These are phyloP conservation scores for Mycena amicta DNA, from an alignment of 768 basidiomycete species.

Conservation along the genomic window DNA sequence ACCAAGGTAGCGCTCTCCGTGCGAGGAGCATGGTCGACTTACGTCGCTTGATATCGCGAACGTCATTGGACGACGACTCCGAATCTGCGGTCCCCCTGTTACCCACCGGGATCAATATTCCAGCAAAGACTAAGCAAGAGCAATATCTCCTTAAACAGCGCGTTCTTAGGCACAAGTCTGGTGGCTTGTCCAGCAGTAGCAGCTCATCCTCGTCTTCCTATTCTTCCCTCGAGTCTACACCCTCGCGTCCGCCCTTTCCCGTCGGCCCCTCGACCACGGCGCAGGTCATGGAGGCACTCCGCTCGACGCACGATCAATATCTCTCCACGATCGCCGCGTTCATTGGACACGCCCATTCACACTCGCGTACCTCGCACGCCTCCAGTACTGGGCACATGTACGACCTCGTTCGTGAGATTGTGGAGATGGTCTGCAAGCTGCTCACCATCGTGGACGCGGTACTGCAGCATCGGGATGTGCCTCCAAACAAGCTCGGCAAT, in stretches of 20 bases:
- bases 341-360: conserved; percentile 95
- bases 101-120: conserved; percentile 28
- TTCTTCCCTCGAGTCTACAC: conserved; percentile 61
- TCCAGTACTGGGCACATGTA: conserved; percentile 93
- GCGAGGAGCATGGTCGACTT: conserved; percentile 60
- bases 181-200: conserved; percentile 64
- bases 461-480: conserved; percentile 72
- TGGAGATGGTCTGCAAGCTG: conserved; percentile 90
- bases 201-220: conserved; percentile 70
- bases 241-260: conserved; percentile 62
- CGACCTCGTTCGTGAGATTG: conserved; percentile 91
- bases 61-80: conserved; percentile 37
- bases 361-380: conserved; percentile 87
- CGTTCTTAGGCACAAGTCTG: conserved; percentile 43
- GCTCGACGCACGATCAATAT: conserved; percentile 86
- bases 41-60: conserved; percentile 29
- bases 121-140: conserved; percentile 37
- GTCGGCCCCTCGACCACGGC: conserved; percentile 68
- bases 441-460: conserved; percentile 91
- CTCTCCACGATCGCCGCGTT: conserved; percentile 95
- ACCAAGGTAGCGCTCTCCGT: conserved; percentile 36
- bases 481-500: conserved; percentile 59
- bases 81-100: conserved; percentile 39
- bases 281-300: conserved; percentile 75
- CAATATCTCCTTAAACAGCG: conserved; percentile 43